A percentile compares a stretch with the other conserved stretches of the same genome.
Conservation (phyloP, 257 asterid species). For the Solanum virginianum region DNA sequence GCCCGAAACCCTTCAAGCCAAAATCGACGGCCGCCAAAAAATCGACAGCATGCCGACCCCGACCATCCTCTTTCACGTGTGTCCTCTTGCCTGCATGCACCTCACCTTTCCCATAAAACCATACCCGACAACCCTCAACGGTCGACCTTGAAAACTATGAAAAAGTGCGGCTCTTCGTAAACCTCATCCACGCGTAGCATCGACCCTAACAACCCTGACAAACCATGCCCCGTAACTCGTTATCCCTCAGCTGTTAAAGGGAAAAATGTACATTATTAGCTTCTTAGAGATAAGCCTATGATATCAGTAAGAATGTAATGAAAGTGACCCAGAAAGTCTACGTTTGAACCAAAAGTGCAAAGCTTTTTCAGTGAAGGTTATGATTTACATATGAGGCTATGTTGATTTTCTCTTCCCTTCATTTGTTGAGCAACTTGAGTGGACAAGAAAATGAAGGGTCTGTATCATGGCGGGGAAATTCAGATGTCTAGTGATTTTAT, state of each 20-base stretch:
- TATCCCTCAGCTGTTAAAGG: neutral
- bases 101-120: too few relatives aligned
- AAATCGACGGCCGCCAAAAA: too few relatives aligned
- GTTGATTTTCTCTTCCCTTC: neutral
- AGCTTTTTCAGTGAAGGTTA: neutral
- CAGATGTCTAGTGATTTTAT: neutral
- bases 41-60: too few relatives aligned
- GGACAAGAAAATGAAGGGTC: neutral
- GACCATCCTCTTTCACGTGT: too few relatives aligned
- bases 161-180: too few relatives aligned
- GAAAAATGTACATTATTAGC: neutral
- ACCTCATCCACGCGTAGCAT: too few relatives aligned
- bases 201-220: too few relatives aligned
- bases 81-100: too few relatives aligned
- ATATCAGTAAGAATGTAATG: neutral
- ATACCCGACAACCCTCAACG: too few relatives aligned
- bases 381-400: neutral
- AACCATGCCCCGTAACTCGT: too few relatives aligned
- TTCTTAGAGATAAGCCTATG: neutral
- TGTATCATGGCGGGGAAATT: constrained; percentile 19
- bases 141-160: too few relatives aligned
- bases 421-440: neutral
- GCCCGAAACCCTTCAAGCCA: too few relatives aligned
- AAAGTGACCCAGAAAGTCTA: neutral
- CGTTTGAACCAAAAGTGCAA: neutral